Base-by-base conservation (phyloP, 1,284 basidiomycete genomes). In the Singerocomus rubriflavus region DNA sequence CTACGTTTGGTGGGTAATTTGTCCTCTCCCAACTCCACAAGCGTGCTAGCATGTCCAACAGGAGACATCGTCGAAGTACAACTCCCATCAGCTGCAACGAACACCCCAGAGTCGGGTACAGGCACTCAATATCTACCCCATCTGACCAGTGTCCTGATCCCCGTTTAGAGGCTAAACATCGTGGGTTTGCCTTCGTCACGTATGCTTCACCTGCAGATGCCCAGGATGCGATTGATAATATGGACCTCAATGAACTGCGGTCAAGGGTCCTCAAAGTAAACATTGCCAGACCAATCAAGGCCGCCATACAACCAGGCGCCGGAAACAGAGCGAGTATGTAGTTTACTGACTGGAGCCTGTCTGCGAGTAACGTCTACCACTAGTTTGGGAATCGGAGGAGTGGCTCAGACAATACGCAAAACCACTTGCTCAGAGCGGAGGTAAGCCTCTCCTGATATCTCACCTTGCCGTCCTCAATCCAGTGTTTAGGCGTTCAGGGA, bases 361-460 rank as follows among this genome's bases (percentile, higher is more conserved):
- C 34, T 5, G 29, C 16, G 30, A 40, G 51, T 43, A 25, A 33
- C 48, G 40, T 46, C 41, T 31, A 45, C 32, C 45, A 49, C n/a
- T 55, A 91, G 88, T 91, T 55, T 91, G 88, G 88, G 88, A 91
- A 65, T 87, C 85, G 2, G 89, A 91, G 65, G 89, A 91, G 56
- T 91, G 89, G 89, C 72, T 91, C 29, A 74, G 80, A 64, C 73
- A 83, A 57, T 72, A 90, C 63, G 80, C 84, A 11, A 88, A 89
- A 61, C 86, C 88, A 5, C 71, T 90, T 39, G 74, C 79, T 32
- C 74, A 84, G 57, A 84, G 82, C 59, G 85, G 86, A 70, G 86
- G 87, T 84, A 56, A 50, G 76, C 61, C 39, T 57, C 47, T 33
- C 32, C 32, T 32, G n/a, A 5, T 35, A 48, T 54, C 43, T 51